Percentiles rank a stretch among this genome's conserved stretches.
These are phyloP conservation scores for Ceratopteris richardii DNA, from an alignment of 75 land plant genomes.

Conservation along the genomic window DNA sequence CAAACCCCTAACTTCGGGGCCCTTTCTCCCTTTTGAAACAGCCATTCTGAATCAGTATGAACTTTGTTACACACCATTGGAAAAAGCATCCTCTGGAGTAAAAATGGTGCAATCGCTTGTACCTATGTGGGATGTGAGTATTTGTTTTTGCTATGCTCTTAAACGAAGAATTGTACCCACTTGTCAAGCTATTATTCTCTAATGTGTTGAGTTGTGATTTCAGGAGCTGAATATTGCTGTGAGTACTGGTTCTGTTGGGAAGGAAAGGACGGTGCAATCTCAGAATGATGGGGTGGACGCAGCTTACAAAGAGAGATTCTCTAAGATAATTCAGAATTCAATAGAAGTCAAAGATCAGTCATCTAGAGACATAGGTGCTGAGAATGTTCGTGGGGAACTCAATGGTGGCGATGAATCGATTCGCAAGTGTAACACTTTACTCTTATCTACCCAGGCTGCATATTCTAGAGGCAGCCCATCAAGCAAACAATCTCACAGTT, in stretches of 20 bases:
- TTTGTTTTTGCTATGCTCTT: neutral
- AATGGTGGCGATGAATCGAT: neutral
- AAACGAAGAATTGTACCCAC: neutral
- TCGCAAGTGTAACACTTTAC: neutral
- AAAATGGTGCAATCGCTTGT: slow-evolving; percentile 91
- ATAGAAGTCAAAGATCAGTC: neutral
- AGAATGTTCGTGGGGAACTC: neutral
- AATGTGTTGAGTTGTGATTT: neutral
- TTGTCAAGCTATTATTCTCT: neutral
- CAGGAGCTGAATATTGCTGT: neutral
- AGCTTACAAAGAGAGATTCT: neutral
- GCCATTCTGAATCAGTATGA: slow-evolving; percentile 73
- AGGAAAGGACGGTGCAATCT: neutral
- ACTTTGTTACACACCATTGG: slow-evolving; percentile 57
- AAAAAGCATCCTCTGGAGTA: slow-evolving; percentile 53
- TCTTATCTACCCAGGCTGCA: slow-evolving; percentile 3
- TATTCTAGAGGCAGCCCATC: neutral
- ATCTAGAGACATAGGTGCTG: neutral
- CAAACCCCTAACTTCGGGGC: neutral
- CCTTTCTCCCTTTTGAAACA: slow-evolving; percentile 12
- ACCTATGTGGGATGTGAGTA: slow-evolving; percentile 92
- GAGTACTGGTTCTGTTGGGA: neutral
- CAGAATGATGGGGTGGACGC: neutral
- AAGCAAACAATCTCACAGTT: neutral
- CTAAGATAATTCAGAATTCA: neutral